phyloP scores from a whole-genome alignment of 2,329 filamentous ascomycete genomes.

The Epichloe uncinata region DNA sequence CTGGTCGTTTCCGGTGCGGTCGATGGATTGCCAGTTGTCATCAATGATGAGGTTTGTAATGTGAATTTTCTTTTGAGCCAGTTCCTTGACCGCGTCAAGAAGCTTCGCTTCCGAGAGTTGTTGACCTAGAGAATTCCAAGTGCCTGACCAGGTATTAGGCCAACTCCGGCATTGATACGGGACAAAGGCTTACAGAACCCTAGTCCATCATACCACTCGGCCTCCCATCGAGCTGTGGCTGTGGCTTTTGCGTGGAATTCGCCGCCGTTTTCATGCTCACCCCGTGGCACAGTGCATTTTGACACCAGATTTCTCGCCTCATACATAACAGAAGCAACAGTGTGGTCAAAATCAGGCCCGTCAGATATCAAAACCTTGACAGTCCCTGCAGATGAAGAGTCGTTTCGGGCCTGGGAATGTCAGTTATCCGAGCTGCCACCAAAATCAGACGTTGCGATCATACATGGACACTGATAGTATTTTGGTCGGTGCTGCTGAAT shows the following conservation, averaged over 20 bases:
- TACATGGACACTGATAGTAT: slow-evolving; percentile 54
- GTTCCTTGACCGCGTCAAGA: slow-evolving; percentile 55
- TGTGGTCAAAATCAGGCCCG: slow-evolving; percentile 58
- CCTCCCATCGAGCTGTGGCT: slow-evolving; percentile 53
- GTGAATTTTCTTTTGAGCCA: slow-evolving; percentile 60
- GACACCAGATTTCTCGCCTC: slow-evolving; percentile 52
- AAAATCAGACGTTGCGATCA: slow-evolving; percentile 15
- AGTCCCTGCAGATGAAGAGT: slow-evolving; percentile 40
- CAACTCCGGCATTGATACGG: slow-evolving; percentile 8
- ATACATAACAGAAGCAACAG: slow-evolving; percentile 73
- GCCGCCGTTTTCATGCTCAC: slow-evolving; percentile 33
- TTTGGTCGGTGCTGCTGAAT: slow-evolving; percentile 51
- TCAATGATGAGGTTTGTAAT: slow-evolving; percentile 86
- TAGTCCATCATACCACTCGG: slow-evolving; percentile 84
- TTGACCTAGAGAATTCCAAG: slow-evolving; percentile 89
- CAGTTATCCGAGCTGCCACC: slow-evolving; percentile 6
- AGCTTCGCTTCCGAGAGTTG: slow-evolving; percentile 71
- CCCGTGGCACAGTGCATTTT: slow-evolving; percentile 27
- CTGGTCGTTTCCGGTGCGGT: slow-evolving; percentile 33
- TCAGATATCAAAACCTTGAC: slow-evolving; percentile 57
- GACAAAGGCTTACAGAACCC: slow-evolving; percentile 56
- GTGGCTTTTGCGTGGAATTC: slow-evolving; percentile 35
- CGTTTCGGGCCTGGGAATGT: slow-evolving; percentile 44
- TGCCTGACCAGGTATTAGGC: slow-evolving; percentile 32
- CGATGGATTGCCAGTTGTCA: slow-evolving; percentile 86